Conservation (phyloP, 179 eudicot genomes). For the Dionaea muscipula region DNA sequence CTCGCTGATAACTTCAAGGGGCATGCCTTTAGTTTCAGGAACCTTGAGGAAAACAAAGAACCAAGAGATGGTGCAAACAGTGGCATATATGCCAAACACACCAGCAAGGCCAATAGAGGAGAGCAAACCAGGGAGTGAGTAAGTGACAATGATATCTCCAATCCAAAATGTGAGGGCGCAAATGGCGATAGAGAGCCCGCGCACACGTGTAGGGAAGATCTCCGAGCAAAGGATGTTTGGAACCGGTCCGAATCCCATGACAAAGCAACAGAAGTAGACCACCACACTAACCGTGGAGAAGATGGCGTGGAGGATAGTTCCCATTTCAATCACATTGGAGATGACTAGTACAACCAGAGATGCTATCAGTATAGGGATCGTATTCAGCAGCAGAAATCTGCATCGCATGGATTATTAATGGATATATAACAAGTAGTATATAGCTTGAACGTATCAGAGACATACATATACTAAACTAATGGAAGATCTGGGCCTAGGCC, state of each 20-base stretch:
- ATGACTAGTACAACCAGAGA: constrained; percentile 42
- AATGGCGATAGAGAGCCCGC: constrained; percentile 71
- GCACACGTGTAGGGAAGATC: constrained; percentile 68
- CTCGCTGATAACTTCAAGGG: constrained; percentile 73
- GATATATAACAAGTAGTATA: background rate
- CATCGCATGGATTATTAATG: background rate
- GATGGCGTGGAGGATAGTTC: constrained; percentile 35
- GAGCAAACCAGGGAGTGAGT: constrained; percentile 64
- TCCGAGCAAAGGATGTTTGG: constrained; percentile 75
- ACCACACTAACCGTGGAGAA: constrained; percentile 58
- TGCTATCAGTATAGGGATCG: constrained; percentile 41
- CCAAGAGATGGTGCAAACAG: constrained; percentile 54
- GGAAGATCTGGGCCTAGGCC: too few relatives aligned
- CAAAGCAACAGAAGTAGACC: constrained; percentile 63
- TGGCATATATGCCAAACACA: constrained; percentile 60
- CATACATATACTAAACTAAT: too few relatives aligned
- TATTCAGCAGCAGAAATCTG: constrained; percentile 53
- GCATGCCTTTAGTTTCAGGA: constrained; percentile 82
- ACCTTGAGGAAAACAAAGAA: constrained; percentile 61
- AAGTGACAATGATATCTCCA: constrained; percentile 66
- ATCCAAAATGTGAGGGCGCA: constrained; percentile 74
- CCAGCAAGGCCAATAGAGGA: constrained; percentile 56
- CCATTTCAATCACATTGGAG: constrained; percentile 28
- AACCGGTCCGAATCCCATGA: constrained; percentile 80
- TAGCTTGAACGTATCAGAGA: background rate